Evolutionary conservation across 2,329 filamentous ascomycete genomes (phyloP).

Genomic region (Xylariaceae sp.): DNA sequence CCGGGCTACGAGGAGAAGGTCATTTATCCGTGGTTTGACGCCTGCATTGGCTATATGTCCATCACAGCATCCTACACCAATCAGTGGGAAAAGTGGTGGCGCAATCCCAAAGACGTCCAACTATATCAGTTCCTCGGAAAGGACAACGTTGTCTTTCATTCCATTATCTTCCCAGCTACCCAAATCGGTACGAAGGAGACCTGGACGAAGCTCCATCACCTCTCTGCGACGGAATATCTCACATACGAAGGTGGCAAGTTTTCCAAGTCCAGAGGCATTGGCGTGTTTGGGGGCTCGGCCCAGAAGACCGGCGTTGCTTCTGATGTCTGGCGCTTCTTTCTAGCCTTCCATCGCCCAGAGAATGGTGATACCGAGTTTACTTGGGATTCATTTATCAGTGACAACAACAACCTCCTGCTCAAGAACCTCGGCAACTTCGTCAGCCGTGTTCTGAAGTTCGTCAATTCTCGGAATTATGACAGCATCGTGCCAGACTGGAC

Average conservation of each 20-base stretch:
- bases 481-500: constrained; percentile 6
- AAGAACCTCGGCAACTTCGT: constrained; percentile 10
- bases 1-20: constrained; percentile 9
- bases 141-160: constrained; percentile 10
- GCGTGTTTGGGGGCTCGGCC: constrained; percentile 9
- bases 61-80: constrained; percentile 9
- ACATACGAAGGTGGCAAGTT: constrained; percentile 10
- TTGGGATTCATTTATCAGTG: constrained; percentile 8
- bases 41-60: constrained; percentile 9
- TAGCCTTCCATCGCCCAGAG: constrained; percentile 7
- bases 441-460: constrained; percentile 7
- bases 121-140: constrained; percentile 11
- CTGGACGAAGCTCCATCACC: constrained; percentile 9
- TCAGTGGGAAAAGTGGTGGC: constrained; percentile 12
- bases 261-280: constrained; percentile 7
- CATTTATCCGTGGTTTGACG: constrained; percentile 10
- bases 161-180: constrained; percentile 9
- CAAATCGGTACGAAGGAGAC: constrained; percentile 8
- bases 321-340: constrained; percentile 10
- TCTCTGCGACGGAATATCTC: constrained; percentile 10
- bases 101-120: constrained; percentile 9
- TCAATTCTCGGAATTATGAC: constrained; percentile 7
- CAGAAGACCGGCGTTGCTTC: constrained; percentile 8
- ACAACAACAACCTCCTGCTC: constrained; percentile 7
- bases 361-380: constrained; percentile 7